Conservation (phyloP, 2,329 filamentous ascomycete genomes). For the Neonectria sp. region DNA sequence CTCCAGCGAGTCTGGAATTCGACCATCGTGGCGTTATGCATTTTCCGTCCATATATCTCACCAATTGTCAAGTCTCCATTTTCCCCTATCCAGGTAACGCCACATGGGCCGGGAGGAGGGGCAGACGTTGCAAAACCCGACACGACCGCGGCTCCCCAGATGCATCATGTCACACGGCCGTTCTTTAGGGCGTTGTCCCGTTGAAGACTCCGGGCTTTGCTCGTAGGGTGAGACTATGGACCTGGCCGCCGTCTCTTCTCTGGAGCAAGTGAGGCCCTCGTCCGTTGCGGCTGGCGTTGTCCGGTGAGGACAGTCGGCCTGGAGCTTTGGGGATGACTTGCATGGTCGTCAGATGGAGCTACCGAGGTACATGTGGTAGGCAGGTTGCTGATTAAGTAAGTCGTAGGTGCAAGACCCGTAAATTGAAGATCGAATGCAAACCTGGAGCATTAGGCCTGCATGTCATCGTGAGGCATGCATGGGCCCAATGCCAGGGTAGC, state of each 20-base stretch:
- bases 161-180: not conserved
- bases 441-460: not conserved
- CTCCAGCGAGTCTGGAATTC: not conserved
- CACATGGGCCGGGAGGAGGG: not conserved
- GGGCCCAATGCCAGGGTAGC: constrained; percentile 5
- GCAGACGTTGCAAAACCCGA: not conserved
- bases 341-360: not conserved
- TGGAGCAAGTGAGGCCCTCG: not conserved
- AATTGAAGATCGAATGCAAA: not conserved
- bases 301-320: not conserved
- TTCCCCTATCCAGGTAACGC: not conserved
- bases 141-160: not conserved
- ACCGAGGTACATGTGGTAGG: not conserved
- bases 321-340: not conserved
- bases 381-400: too few species aligned
- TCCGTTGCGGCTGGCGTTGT: not conserved
- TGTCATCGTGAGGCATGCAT: not conserved
- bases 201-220: not conserved
- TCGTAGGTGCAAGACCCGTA: not conserved
- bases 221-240: not conserved
- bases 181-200: not conserved
- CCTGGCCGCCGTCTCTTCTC: not conserved
- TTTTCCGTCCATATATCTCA: not conserved
- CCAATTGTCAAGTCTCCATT: not conserved
- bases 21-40: not conserved